A percentile compares a stretch with the other conserved stretches of the same genome.
Evolutionary conservation across 208 protist species (phyloP).

Genomic region (Vickermania spadyakhi): DNA sequence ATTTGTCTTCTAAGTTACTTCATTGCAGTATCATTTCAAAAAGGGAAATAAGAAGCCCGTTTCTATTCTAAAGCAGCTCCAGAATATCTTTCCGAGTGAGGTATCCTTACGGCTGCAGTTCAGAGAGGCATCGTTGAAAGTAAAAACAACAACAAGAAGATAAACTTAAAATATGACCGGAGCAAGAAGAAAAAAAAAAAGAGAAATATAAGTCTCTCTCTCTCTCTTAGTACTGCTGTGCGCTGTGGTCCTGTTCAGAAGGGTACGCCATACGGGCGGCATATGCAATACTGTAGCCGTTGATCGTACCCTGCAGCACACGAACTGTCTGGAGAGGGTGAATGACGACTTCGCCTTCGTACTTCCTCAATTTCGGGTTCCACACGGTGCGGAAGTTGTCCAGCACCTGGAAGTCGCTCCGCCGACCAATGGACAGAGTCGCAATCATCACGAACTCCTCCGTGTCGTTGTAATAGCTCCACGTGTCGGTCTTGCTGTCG

Average conservation of each 20-base stretch:
- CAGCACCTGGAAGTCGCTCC: background rate
- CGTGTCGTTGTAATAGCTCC: slow-evolving; percentile 37
- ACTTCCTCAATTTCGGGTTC: background rate
- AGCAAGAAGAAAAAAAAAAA: background rate
- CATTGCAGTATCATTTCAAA: no score
- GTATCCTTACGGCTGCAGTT: no score
- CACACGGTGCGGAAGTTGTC: background rate
- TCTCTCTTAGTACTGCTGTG: background rate
- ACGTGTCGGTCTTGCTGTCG: slow-evolving; percentile 11
- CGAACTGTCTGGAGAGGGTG: slow-evolving; percentile 8
- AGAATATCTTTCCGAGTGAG: no score
- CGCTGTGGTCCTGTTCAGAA: background rate
- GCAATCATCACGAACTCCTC: slow-evolving; percentile 25
- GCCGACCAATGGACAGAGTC: slow-evolving; percentile 3
- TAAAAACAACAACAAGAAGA: no score
- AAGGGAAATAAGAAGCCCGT: no score
- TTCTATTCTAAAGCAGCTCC: no score
- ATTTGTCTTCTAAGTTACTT: no score
- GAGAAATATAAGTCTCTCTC: background rate
- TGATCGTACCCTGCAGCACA: slow-evolving; percentile 14
- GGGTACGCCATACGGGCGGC: slow-evolving; percentile 3
- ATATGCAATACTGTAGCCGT: slow-evolving; percentile 17
- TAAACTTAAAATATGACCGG: background rate
- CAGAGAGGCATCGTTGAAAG: no score
- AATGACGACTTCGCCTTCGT: slow-evolving; percentile 11